Evolutionary conservation across 257 asterid genomes (phyloP).

Genomic region (Nicotiana tabacum): DNA sequence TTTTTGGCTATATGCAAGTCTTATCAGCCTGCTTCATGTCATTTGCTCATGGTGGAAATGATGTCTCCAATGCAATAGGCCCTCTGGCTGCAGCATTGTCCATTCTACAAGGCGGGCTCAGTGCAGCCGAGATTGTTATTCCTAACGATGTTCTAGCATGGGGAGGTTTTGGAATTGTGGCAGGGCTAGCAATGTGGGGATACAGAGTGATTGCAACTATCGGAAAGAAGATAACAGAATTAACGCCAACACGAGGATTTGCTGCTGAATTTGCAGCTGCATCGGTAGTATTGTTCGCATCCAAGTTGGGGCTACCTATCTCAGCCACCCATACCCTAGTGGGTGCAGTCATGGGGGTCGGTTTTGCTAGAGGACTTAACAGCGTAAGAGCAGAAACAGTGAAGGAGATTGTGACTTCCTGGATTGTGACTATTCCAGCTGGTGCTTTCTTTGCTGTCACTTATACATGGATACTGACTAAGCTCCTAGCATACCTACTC

Average conservation of each 20-base stretch:
- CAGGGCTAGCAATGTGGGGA: conserved; percentile 1
- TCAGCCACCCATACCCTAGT: conserved; percentile 1
- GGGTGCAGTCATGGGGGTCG: neutral
- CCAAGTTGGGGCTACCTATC: neutral
- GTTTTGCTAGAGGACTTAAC: conserved; percentile 8
- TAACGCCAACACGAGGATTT: neutral
- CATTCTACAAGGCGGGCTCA: neutral
- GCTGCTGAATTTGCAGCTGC: neutral
- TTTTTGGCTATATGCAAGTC: conserved; percentile 58
- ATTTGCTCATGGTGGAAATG: conserved; percentile 8
- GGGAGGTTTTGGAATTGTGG: conserved; percentile 9
- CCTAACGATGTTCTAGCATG: neutral
- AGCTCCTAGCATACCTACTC: neutral
- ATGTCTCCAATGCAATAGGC: conserved; percentile 6
- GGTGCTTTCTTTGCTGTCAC: conserved; percentile 2
- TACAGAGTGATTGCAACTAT: neutral
- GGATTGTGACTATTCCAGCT: conserved; percentile 2
- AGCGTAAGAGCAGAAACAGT: conserved; percentile 3
- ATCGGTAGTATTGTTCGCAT: neutral
- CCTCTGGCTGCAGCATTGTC: neutral
- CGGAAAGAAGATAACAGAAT: conserved; percentile 1
- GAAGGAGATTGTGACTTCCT: conserved; percentile 10
- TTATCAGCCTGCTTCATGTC: conserved; percentile 8
- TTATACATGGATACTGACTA: neutral
- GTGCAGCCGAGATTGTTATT: neutral